A percentile compares a stretch with the other conserved stretches of the same genome.
Evolutionary conservation across 495 filamentous ascomycete species (phyloP).

Genomic region (Poronia punctata): DNA sequence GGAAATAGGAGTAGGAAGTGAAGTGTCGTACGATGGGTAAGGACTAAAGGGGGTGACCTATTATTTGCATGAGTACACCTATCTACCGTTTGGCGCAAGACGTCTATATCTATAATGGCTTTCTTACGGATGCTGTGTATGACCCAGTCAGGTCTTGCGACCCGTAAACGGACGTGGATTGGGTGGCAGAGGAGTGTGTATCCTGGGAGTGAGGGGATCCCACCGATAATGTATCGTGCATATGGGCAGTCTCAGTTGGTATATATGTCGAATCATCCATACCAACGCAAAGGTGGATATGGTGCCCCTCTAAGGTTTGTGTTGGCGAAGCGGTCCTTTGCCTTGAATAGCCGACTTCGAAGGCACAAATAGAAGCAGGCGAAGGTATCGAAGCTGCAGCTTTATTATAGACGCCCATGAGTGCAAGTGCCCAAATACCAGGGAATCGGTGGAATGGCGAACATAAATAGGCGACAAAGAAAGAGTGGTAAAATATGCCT

Average conservation of each 20-base stretch:
- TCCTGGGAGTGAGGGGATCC: conserved; percentile 17
- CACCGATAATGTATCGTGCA: conserved; percentile 20
- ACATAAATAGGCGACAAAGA: conserved; percentile 11
- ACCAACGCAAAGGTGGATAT: conserved; percentile 7
- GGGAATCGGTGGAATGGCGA: conserved; percentile 3
- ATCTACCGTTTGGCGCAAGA: neutral
- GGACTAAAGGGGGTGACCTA: conserved; percentile 37
- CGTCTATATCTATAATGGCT: too few species aligned
- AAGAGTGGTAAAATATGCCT: conserved; percentile 6
- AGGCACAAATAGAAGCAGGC: conserved; percentile 9
- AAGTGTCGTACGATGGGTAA: conserved; percentile 35
- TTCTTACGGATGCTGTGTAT: conserved; percentile 25
- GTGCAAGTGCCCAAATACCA: conserved; percentile 2
- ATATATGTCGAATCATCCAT: conserved; percentile 22
- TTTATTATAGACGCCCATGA: conserved; percentile 18
- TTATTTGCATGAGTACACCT: conserved; percentile 11
- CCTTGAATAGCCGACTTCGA: conserved; percentile 4
- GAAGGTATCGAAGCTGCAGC: conserved; percentile 13
- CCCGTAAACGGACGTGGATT: conserved; percentile 16
- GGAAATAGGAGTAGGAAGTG: conserved; percentile 42
- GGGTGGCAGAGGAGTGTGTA: conserved; percentile 15
- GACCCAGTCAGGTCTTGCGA: conserved; percentile 21
- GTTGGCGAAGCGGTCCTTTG: conserved; percentile 7
- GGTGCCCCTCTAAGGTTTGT: neutral
- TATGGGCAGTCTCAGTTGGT: conserved; percentile 14